Conservation (phyloP, 148 eudicot genomes). For the Vaccinium vitisidaea region DNA sequence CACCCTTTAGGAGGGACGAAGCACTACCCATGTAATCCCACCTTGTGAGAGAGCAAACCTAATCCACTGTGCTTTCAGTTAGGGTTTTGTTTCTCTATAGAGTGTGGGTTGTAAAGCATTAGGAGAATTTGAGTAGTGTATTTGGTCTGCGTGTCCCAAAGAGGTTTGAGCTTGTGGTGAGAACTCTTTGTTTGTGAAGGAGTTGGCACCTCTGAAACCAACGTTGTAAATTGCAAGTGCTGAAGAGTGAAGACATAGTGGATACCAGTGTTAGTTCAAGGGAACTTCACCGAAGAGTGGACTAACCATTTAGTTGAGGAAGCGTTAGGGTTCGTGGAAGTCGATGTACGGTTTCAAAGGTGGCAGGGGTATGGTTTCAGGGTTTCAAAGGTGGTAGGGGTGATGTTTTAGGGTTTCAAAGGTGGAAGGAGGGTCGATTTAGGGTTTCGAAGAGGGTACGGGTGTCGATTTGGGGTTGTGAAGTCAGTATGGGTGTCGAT, state of each 20-base stretch:
- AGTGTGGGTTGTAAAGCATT: background rate
- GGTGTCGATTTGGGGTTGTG: too few relatives aligned
- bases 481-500: too few relatives aligned
- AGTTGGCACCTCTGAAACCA: background rate
- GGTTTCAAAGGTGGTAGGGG: too few relatives aligned
- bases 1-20: background rate
- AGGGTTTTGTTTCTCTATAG: background rate
- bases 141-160: background rate
- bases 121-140: background rate
- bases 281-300: background rate
- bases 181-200: background rate
- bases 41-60: background rate
- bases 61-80: background rate
- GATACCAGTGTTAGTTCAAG: background rate
- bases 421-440: too few relatives aligned
- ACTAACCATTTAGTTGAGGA: background rate
- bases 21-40: background rate
- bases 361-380: too few relatives aligned
- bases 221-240: background rate
- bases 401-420: too few relatives aligned
- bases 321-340: too few relatives aligned
- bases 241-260: background rate
- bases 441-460: too few relatives aligned
- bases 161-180: background rate
- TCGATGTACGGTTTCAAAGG: too few relatives aligned